Conservation (phyloP, 495 filamentous ascomycete genomes). For the Aspergillus funiculosus region DNA sequence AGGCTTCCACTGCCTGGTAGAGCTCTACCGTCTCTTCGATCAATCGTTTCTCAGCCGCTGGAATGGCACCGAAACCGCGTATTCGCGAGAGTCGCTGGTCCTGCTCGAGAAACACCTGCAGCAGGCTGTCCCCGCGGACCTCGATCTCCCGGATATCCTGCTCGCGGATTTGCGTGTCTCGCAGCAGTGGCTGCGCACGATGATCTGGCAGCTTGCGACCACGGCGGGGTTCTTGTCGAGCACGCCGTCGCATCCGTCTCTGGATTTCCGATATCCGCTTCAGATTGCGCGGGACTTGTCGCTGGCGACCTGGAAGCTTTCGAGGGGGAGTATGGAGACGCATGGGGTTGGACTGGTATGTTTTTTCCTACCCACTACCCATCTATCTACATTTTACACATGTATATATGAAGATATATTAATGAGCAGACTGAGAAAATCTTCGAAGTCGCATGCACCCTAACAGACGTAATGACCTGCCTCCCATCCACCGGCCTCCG, state of each 20-base stretch:
- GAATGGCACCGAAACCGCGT: slow-evolving; percentile 61
- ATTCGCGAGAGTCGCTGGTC: slow-evolving; percentile 52
- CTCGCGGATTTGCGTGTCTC: slow-evolving; percentile 60
- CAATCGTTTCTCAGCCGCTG: slow-evolving; percentile 62
- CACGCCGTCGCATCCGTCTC: slow-evolving; percentile 48
- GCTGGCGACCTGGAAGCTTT: slow-evolving; percentile 62
- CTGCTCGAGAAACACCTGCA: slow-evolving; percentile 60
- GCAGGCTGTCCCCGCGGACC: slow-evolving; percentile 55
- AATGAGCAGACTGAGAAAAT: slow-evolving; percentile 68
- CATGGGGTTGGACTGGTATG: slow-evolving; percentile 54
- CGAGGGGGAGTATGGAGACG: slow-evolving; percentile 57
- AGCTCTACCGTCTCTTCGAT: slow-evolving; percentile 68
- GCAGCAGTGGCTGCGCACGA: slow-evolving; percentile 71
- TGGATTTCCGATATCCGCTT: slow-evolving; percentile 64
- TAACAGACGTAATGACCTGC: slow-evolving; percentile 67
- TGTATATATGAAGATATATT: too few species aligned
- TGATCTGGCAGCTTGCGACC: slow-evolving; percentile 63
- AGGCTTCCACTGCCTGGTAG: slow-evolving; percentile 58
- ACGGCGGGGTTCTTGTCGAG: slow-evolving; percentile 49
- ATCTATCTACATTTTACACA: too few species aligned
- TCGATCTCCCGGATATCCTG: slow-evolving; percentile 57
- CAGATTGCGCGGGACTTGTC: slow-evolving; percentile 65
- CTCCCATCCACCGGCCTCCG: slow-evolving; percentile 45
- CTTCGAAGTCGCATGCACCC: slow-evolving; percentile 65
- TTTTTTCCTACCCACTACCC: background rate